Percentiles rank a stretch among this genome's conserved stretches.
phyloP scores from a whole-genome alignment of 1,284 basidiomycete genomes.

The Hemileia vastatrix region DNA sequence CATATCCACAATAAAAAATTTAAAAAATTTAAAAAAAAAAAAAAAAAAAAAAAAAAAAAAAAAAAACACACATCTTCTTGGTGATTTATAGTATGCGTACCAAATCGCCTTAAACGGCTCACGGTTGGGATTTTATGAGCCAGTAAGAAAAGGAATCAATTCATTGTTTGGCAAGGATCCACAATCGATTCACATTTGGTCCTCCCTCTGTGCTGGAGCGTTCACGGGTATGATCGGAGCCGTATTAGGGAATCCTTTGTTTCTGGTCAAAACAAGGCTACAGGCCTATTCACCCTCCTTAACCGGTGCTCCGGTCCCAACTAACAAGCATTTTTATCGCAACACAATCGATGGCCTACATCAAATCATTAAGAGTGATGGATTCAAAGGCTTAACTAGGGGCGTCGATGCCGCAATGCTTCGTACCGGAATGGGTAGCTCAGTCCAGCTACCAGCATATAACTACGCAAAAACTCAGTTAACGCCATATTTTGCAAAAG shows the following conservation, averaged over 20 bases:
- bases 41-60: no score
- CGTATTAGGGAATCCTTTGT: constrained; percentile 82
- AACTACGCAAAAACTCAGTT: constrained; percentile 74
- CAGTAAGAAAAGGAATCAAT: constrained; percentile 55
- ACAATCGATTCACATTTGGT: constrained; percentile 23
- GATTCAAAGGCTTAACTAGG: constrained; percentile 66
- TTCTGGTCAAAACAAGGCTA: constrained; percentile 93
- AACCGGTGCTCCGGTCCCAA: not conserved
- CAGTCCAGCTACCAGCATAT: constrained; percentile 89
- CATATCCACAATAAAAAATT: no score
- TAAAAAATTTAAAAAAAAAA: no score
- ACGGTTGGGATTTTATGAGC: constrained; percentile 90
- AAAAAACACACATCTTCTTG: no score
- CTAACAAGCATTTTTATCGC: constrained; percentile 74
- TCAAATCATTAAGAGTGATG: constrained; percentile 69
- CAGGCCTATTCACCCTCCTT: constrained; percentile 53
- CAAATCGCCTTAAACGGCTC: constrained; percentile 90
- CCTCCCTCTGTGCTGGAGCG: constrained; percentile 29
- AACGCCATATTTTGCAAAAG: constrained; percentile 48
- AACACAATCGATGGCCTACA: constrained; percentile 67
- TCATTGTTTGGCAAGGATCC: constrained; percentile 16
- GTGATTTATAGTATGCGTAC: constrained; percentile 34
- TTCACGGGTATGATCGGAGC: constrained; percentile 50
- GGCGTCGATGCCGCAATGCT: constrained; percentile 90
- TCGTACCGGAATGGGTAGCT: constrained; percentile 85